Evolutionary conservation across 495 filamentous ascomycete species (phyloP), one percentile per base, ranked within the genome.

Genomic region (Neurospora sp.): DNA sequence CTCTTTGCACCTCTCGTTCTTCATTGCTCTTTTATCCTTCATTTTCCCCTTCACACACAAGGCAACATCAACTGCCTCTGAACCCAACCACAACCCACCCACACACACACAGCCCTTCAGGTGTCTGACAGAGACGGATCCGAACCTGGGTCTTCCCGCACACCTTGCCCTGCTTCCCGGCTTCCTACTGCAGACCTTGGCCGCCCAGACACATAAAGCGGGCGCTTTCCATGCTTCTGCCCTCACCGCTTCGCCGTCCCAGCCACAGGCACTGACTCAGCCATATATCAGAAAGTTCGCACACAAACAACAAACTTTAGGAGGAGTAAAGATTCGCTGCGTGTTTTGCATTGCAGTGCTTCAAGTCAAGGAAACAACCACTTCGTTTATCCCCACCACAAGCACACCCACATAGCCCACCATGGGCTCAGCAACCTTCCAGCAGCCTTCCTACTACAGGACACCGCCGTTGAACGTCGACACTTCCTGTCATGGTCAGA

Each of bases 371-470:
- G 27, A 35, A 66, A 31, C 27, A 66, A 35, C 27, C 54, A 35
- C 54, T 35, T 66, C 54, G 54, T 35, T 35, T 9, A 66, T 66
- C 54, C 31, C 27, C 27, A 66, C 71, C 39, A 73, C 76, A 71
- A 71, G 71, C 74, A 79, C 72, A 80, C 12, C 20, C 76, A 79
- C 71, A 73, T 78, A 79, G 78, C 79, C 78, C 78, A 81, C 73
- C 78, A 88, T 88, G 86, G 85, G 83, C 77, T 84, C 85, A 77
- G 76, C 82, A 81, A 44, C 72, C 16, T 87, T 81, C 79, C 80
- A 81, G 73, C 87, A 87, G 82, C 82, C 83, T 82, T 86, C 90
- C 75, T 91, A 85, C 81, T 91, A 91, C 81, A 84, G 88, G 85
- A 83, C 88, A 77, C 86, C 87, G 74, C 82, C 88, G 41, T 83